Evolutionary conservation across 2,329 filamentous ascomycete species (phyloP).

Genomic region (Achaetomium macrosporum): DNA sequence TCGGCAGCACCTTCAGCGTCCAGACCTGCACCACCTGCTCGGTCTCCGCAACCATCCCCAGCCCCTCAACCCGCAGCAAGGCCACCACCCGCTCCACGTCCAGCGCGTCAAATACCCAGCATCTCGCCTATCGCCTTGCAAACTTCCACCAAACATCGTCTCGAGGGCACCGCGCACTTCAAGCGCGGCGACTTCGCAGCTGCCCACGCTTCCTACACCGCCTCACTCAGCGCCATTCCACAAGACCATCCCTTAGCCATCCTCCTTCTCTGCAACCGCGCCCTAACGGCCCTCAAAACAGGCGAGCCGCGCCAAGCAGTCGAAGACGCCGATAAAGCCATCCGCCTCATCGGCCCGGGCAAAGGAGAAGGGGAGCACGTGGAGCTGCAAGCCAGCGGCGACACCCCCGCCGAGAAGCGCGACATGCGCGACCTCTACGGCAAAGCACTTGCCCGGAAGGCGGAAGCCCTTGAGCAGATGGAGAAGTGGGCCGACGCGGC

Average conservation of each 20-base stretch:
- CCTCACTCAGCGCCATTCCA: constrained; percentile 69
- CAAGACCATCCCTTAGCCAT: constrained; percentile 75
- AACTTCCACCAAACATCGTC: constrained; percentile 70
- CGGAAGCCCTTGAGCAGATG: constrained; percentile 90
- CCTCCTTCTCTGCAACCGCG: constrained; percentile 84
- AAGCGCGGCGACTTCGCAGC: constrained; percentile 89
- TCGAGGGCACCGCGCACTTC: constrained; percentile 80
- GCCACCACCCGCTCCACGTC: constrained; percentile 32
- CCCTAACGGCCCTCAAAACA: constrained; percentile 83
- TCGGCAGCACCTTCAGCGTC: constrained; percentile 34
- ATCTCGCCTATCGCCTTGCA: constrained; percentile 65
- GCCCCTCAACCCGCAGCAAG: constrained; percentile 26
- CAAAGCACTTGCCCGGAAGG: constrained; percentile 90
- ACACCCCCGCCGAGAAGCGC: constrained; percentile 53
- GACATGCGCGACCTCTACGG: constrained; percentile 91
- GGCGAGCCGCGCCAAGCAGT: constrained; percentile 87
- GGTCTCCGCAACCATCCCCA: constrained; percentile 35
- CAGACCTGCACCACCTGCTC: constrained; percentile 32
- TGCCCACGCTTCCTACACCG: constrained; percentile 76
- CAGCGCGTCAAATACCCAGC: constrained; percentile 56
- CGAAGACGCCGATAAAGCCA: constrained; percentile 72
- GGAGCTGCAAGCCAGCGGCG: constrained; percentile 54
- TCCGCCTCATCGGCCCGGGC: constrained; percentile 71
- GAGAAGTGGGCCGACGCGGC: constrained; percentile 88
- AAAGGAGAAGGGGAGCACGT: constrained; percentile 78